Conservation (phyloP, 345 rosid genomes). For the Dovyalis caffra region DNA sequence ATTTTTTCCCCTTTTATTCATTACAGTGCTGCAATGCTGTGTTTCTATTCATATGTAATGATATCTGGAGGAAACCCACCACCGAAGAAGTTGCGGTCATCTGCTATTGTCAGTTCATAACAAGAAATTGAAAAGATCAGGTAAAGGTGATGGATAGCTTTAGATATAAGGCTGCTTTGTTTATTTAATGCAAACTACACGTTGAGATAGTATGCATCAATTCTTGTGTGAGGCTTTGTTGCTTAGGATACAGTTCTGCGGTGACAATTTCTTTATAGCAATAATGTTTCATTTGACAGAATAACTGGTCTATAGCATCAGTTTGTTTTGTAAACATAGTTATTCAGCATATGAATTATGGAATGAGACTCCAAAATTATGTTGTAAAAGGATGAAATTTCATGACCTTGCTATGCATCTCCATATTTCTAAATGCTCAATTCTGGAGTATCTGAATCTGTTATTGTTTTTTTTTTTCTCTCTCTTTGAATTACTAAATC, state of each 20-base stretch:
- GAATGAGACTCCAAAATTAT: not conserved
- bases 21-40: slow-evolving; percentile 82
- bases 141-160: not conserved
- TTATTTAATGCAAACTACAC: not conserved
- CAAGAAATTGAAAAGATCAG: not conserved
- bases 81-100: slow-evolving; percentile 72
- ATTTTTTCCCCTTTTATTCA: not conserved
- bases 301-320: not conserved
- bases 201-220: not conserved
- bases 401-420: not conserved
- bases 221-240: not conserved
- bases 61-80: slow-evolving; percentile 95
- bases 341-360: not conserved
- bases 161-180: not conserved
- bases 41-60: slow-evolving; percentile 72
- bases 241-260: not conserved
- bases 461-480: not conserved
- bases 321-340: not conserved
- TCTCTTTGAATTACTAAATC: not conserved
- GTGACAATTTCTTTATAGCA: not conserved
- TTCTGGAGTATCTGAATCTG: not conserved
- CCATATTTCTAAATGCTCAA: not conserved
- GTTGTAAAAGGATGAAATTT: not conserved
- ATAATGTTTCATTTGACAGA: not conserved
- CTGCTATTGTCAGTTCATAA: slow-evolving; percentile 30